A percentile compares a stretch with the other conserved stretches of the same genome.
Conservation (phyloP, 805 yeast species). For the Kuraishia capsulata region DNA sequence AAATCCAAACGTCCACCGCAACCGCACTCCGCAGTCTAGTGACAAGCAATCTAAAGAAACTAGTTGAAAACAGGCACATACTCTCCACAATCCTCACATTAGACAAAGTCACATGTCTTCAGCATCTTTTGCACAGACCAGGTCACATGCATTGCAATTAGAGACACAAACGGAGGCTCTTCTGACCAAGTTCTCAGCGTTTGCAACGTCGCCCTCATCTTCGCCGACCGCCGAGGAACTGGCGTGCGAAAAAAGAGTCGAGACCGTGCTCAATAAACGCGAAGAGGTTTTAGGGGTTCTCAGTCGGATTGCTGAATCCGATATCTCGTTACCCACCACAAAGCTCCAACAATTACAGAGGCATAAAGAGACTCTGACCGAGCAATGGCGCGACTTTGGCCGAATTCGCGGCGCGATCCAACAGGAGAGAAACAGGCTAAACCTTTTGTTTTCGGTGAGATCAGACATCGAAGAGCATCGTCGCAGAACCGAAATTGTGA, state of each 20-base stretch:
- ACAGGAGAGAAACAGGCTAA: slow-evolving; percentile 71
- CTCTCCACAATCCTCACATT: too few relatives aligned
- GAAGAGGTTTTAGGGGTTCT: slow-evolving; percentile 44
- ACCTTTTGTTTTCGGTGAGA: slow-evolving; percentile 67
- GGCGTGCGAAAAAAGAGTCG: slow-evolving; percentile 35
- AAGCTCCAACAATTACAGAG: slow-evolving; percentile 76
- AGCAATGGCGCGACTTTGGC: slow-evolving; percentile 55
- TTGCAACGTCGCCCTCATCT: slow-evolving; percentile 41
- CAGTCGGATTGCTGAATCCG: slow-evolving; percentile 46
- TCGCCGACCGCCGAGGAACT: slow-evolving; percentile 40
- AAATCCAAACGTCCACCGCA: too few relatives aligned
- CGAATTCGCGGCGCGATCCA: slow-evolving; percentile 49
- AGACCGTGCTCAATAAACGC: slow-evolving; percentile 40
- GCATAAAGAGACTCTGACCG: slow-evolving; percentile 67
- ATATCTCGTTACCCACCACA: slow-evolving; percentile 53
- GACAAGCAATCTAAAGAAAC: too few relatives aligned
- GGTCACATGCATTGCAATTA: slow-evolving; percentile 58
- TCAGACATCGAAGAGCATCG: slow-evolving; percentile 65
- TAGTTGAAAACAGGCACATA: too few relatives aligned
- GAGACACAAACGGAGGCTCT: slow-evolving; percentile 61
- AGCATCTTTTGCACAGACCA: slow-evolving; percentile 51
- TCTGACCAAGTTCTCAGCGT: slow-evolving; percentile 43
- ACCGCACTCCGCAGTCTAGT: too few relatives aligned
- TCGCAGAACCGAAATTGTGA: slow-evolving; percentile 28
- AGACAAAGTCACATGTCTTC: slow-evolving; percentile 4